These are phyloP conservation scores for Byssoonygena ceratinophila DNA, from an alignment of 2,329 filamentous ascomycete genomes.

Conservation along the genomic window DNA sequence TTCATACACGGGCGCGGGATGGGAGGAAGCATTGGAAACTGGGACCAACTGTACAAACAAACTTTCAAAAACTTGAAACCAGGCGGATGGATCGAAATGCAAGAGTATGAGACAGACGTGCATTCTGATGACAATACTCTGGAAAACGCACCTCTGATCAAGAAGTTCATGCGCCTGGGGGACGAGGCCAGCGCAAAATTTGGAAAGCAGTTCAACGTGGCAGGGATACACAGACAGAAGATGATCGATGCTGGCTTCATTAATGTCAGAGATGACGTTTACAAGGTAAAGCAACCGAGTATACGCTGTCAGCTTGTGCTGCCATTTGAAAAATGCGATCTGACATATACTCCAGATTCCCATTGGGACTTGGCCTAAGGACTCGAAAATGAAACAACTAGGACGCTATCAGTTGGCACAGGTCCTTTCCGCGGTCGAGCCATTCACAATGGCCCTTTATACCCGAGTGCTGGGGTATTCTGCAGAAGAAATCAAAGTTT, in stretches of 20 bases:
- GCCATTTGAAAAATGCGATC: constrained; percentile 36
- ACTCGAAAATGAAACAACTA: constrained; percentile 14
- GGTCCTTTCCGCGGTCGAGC: constrained; percentile 15
- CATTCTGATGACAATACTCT: constrained; percentile 15
- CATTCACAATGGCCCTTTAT: constrained; percentile 18
- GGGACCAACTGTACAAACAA: constrained; percentile 24
- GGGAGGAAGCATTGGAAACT: constrained; percentile 44
- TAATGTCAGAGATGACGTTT: constrained; percentile 18
- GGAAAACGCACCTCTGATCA: constrained; percentile 15
- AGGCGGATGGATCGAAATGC: constrained; percentile 41
- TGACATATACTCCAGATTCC: constrained; percentile 13
- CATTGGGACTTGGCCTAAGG: constrained; percentile 17
- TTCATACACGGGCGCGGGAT: constrained; percentile 46
- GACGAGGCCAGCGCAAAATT: constrained; percentile 19
- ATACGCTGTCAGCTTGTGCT: background rate
- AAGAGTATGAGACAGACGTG: constrained; percentile 23
- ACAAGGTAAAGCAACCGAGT: constrained; percentile 18
- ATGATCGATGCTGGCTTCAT: constrained; percentile 23
- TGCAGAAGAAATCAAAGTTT: constrained; percentile 21
- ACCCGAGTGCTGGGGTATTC: constrained; percentile 12
- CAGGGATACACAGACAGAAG: constrained; percentile 18
- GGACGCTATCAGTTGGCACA: constrained; percentile 15
- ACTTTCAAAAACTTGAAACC: constrained; percentile 30
- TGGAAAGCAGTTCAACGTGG: constrained; percentile 23
- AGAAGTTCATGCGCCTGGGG: constrained; percentile 16